Conservation (phyloP, 2,329 filamentous ascomycete species). For the Fusarium sp. region DNA sequence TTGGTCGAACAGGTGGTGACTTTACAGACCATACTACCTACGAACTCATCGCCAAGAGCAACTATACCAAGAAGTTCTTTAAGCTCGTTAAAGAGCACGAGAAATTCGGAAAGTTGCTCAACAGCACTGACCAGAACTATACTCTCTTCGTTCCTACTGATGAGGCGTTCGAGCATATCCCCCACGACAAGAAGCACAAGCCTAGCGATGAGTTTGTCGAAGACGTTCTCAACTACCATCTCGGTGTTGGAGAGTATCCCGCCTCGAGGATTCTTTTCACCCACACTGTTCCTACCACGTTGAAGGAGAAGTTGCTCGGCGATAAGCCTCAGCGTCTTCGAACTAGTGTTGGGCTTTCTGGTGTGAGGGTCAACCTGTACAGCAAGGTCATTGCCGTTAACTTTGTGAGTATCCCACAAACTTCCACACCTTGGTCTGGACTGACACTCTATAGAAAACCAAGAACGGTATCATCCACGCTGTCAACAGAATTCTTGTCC, state of each 20-base stretch:
- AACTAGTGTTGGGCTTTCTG: slow-evolving; percentile 70
- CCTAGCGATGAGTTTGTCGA: slow-evolving; percentile 77
- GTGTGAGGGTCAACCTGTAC: slow-evolving; percentile 81
- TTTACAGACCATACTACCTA: slow-evolving; percentile 79
- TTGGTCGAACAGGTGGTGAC: slow-evolving; percentile 39
- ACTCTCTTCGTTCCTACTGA: slow-evolving; percentile 87
- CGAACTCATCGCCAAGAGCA: slow-evolving; percentile 78
- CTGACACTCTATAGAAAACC: slow-evolving; percentile 62
- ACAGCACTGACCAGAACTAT: slow-evolving; percentile 78
- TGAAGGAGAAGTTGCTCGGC: slow-evolving; percentile 70
- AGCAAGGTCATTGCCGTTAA: slow-evolving; percentile 76
- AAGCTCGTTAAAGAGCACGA: slow-evolving; percentile 79
- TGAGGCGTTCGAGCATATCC: slow-evolving; percentile 75
- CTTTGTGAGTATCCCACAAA: slow-evolving; percentile 63
- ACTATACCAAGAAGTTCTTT: slow-evolving; percentile 81
- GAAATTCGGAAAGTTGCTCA: slow-evolving; percentile 77
- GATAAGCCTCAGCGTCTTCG: slow-evolving; percentile 78
- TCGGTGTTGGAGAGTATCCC: slow-evolving; percentile 75
- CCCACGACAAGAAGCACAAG: slow-evolving; percentile 61
- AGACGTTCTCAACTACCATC: slow-evolving; percentile 78
- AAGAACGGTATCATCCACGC: slow-evolving; percentile 86
- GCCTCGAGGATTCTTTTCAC: slow-evolving; percentile 72
- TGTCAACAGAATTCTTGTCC: slow-evolving; percentile 79
- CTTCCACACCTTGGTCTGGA: rapidly evolving
- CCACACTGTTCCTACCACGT: slow-evolving; percentile 79